A percentile compares a stretch with the other conserved stretches of the same genome.
Evolutionary conservation across 2,329 filamentous ascomycete genomes (phyloP).

Genomic region (Raffaelea albimanens): DNA sequence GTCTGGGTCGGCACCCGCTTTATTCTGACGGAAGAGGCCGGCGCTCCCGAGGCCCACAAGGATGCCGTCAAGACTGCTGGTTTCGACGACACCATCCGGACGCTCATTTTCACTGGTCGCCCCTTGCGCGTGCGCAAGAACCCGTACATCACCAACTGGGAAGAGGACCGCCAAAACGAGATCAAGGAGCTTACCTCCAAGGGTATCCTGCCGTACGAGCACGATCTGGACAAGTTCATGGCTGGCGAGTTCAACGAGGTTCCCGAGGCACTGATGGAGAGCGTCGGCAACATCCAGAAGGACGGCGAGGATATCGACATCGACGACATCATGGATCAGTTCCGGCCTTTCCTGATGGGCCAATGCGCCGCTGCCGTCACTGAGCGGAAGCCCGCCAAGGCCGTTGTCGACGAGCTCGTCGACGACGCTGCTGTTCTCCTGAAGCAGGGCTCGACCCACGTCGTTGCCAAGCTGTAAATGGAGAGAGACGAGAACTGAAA

Average conservation of each 20-base stretch:
- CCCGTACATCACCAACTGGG: constrained; percentile 91
- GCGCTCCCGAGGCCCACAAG: constrained; percentile 87
- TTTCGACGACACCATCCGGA: constrained; percentile 93
- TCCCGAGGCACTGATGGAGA: constrained; percentile 46
- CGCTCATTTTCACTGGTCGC: constrained; percentile 96
- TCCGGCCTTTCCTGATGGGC: constrained; percentile 88
- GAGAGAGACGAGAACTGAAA: not conserved
- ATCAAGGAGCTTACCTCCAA: constrained; percentile 86
- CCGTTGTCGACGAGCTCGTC: constrained; percentile 90
- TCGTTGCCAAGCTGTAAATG: constrained; percentile 58
- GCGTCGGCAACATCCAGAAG: constrained; percentile 38
- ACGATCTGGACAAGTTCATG: constrained; percentile 78
- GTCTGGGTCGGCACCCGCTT: constrained; percentile 98
- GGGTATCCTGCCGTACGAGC: constrained; percentile 87
- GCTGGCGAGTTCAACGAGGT: constrained; percentile 34
- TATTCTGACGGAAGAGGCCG: constrained; percentile 87
- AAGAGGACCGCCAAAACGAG: constrained; percentile 79
- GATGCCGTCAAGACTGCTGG: constrained; percentile 85
- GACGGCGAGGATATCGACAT: constrained; percentile 59
- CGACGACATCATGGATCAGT: constrained; percentile 86
- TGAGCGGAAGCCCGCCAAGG: constrained; percentile 85
- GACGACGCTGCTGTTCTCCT: constrained; percentile 65
- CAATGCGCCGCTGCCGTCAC: constrained; percentile 91
- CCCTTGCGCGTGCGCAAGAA: constrained; percentile 91
- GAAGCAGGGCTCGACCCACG: constrained; percentile 52